phyloP scores from a whole-genome alignment of 305 asterid species.

The Rubia tinctorum region DNA sequence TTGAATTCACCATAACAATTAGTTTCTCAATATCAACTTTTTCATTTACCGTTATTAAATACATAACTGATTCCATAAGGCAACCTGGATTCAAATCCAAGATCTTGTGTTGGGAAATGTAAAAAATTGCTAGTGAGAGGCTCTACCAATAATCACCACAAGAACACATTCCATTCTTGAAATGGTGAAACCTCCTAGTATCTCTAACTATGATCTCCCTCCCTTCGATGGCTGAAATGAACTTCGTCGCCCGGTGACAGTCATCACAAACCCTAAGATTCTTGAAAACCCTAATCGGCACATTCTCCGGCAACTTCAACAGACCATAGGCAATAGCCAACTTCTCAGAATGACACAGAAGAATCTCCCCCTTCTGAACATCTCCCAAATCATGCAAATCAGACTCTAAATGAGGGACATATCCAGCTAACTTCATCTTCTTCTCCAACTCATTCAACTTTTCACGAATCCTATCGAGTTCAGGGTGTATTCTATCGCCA shows the following conservation, averaged over 20 bases:
- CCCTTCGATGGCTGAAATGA: conserved; percentile 51
- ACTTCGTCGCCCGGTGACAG: conserved; percentile 62
- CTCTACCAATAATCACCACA: conserved; percentile 74
- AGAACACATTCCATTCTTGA: conserved; percentile 57
- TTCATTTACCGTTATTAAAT: no score
- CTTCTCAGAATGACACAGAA: conserved; percentile 74
- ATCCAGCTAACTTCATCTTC: conserved; percentile 67
- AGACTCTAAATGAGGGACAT: conserved; percentile 57
- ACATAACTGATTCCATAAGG: no score
- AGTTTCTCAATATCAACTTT: no score
- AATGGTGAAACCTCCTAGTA: conserved; percentile 70
- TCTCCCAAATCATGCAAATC: conserved; percentile 60
- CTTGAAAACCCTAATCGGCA: conserved; percentile 58
- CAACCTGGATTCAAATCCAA: no score
- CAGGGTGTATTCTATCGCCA: conserved; percentile 66
- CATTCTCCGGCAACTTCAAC: conserved; percentile 31
- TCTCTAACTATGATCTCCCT: conserved; percentile 70
- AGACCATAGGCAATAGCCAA: conserved; percentile 66
- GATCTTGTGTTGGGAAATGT: no score
- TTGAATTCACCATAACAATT: no score
- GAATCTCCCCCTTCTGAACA: conserved; percentile 62
- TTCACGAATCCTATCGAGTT: conserved; percentile 37
- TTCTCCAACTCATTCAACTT: conserved; percentile 56
- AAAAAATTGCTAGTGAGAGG: no score
- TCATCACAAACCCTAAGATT: conserved; percentile 72